Conservation (phyloP, 1,284 basidiomycete genomes). For the Naganishia liquefaciens region DNA sequence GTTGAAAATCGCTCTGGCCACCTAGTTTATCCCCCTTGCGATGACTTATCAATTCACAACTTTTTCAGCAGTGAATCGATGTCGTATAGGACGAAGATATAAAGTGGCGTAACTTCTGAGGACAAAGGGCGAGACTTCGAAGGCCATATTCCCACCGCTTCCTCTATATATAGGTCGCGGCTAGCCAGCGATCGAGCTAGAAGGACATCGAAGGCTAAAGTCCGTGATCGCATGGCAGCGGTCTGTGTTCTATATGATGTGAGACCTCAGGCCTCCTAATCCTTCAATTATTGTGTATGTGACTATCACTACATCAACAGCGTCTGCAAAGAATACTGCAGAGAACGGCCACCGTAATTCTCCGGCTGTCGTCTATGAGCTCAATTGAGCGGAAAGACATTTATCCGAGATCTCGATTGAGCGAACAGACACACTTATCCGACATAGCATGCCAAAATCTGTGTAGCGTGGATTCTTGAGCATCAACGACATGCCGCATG, state of each 20-base stretch:
- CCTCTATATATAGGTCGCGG: conserved; percentile 2
- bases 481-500: conserved; percentile 4
- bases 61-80: conserved; percentile 38
- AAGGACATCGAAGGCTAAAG: not conserved
- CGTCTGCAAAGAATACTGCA: no score
- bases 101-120: conserved; percentile 23
- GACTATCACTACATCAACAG: no score
- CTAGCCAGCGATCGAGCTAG: not conserved
- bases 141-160: conserved; percentile 3
- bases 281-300: no score
- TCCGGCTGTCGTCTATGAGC: not conserved
- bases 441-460: not conserved
- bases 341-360: no score
- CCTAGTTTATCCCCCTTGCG: conserved; percentile 29
- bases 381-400: not conserved
- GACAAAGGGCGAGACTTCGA: not conserved
- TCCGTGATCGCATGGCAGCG: no score
- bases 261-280: no score
- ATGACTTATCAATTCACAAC: not conserved
- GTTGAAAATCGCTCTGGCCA: conserved; percentile 30
- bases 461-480: not conserved
- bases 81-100: conserved; percentile 30
- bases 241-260: no score
- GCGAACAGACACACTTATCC: not conserved
- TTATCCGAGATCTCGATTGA: not conserved